Conservation (phyloP, 208 protist species). For the Trypanosoma platydactyli region DNA sequence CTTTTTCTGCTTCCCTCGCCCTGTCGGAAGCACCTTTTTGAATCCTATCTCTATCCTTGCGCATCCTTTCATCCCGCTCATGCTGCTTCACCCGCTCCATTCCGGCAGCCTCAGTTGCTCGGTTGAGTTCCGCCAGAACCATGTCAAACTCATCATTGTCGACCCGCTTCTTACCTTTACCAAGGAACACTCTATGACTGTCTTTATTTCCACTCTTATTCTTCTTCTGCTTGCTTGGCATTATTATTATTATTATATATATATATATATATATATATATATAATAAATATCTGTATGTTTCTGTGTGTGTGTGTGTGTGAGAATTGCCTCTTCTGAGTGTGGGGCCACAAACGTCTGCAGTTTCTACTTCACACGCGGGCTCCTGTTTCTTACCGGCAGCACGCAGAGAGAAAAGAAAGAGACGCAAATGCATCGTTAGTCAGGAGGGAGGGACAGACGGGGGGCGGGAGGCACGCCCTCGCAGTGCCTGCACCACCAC, state of each 20-base stretch:
- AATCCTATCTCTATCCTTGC: constrained; percentile 40
- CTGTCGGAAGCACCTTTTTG: constrained; percentile 47
- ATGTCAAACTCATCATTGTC: constrained; percentile 77
- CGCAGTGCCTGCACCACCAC: too few species aligned
- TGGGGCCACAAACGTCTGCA: too few species aligned
- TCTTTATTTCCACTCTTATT: constrained; percentile 11
- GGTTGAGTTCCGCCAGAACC: constrained; percentile 60
- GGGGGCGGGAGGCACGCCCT: too few species aligned
- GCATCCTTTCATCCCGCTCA: constrained; percentile 39
- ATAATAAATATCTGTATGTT: neutral
- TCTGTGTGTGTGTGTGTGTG: too few species aligned
- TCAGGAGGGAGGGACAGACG: constrained; percentile 4
- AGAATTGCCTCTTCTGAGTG: constrained; percentile 13
- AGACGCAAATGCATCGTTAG: too few species aligned
- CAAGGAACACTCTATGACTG: constrained; percentile 16
- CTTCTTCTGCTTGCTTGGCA: constrained; percentile 37
- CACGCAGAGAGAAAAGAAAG: neutral
- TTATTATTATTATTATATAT: constrained; percentile 30
- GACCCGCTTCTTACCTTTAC: constrained; percentile 49
- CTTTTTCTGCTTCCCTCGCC: constrained; percentile 46
- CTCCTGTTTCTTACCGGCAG: constrained; percentile 12
- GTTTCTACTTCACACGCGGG: neutral
- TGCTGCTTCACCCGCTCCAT: constrained; percentile 34
- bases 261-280: constrained; percentile 2
- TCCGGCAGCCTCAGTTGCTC: constrained; percentile 55